phyloP scores from a whole-genome alignment of 345 rosid species.

The Acer yangbiense region DNA sequence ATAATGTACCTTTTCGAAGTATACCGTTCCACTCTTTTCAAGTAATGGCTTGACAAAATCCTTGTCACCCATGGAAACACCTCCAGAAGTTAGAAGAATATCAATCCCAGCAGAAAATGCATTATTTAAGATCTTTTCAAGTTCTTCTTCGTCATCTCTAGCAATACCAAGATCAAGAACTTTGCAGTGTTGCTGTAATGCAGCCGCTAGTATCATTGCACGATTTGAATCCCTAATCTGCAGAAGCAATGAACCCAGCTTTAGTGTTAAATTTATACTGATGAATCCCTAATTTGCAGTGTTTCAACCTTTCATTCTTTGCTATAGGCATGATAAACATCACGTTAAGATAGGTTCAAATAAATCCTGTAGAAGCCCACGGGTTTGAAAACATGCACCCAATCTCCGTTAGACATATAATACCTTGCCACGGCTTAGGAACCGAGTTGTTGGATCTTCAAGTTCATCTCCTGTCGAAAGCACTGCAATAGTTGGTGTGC shows the following conservation, averaged over 20 bases:
- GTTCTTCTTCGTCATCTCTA: slow-evolving; percentile 69
- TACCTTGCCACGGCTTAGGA: slow-evolving; percentile 87
- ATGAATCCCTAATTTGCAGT: not conserved
- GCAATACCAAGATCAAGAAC: slow-evolving; percentile 86
- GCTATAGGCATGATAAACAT: not conserved
- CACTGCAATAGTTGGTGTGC: slow-evolving; percentile 75
- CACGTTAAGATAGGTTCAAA: not conserved
- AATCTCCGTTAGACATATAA: slow-evolving; percentile 8
- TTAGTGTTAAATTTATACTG: slow-evolving; percentile 19
- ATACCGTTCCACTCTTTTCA: slow-evolving; percentile 65
- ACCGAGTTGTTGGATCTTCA: slow-evolving; percentile 63
- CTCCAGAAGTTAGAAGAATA: slow-evolving; percentile 91
- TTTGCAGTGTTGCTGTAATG: slow-evolving; percentile 73
- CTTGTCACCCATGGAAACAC: slow-evolving; percentile 99
- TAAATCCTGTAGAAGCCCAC: not conserved
- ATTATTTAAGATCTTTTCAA: slow-evolving; percentile 61
- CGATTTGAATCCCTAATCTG: slow-evolving; percentile 98
- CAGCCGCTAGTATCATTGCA: slow-evolving; percentile 86
- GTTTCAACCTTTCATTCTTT: too few relatives aligned
- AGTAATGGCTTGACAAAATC: slow-evolving; percentile 90
- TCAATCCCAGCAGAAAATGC: slow-evolving; percentile 67
- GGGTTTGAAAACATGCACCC: not conserved
- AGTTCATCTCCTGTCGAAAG: slow-evolving; percentile 98
- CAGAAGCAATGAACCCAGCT: slow-evolving; percentile 28
- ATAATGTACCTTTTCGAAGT: slow-evolving; percentile 68